Conservation (phyloP, 202 grass and related monocot genomes). For the Alloteropsis angusta region DNA sequence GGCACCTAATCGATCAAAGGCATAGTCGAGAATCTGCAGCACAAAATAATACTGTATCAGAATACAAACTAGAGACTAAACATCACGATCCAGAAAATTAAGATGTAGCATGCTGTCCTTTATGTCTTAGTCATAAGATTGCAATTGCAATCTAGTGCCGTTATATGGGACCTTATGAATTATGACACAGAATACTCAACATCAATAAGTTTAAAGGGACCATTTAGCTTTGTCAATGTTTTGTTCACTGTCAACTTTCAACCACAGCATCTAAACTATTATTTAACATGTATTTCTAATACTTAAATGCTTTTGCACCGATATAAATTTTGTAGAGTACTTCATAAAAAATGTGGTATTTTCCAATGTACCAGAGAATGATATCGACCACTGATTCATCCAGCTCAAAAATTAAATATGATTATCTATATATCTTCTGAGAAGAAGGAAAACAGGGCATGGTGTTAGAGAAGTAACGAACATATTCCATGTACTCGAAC, state of each 20-base stretch:
- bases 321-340: not conserved
- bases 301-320: not conserved
- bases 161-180: not conserved
- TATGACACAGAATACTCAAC: not conserved
- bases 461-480: slow-evolving; percentile 32
- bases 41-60: slow-evolving; percentile 24
- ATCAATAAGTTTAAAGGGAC: not conserved
- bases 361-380: not conserved
- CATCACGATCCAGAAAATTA: slow-evolving; percentile 13
- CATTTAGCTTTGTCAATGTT: not conserved
- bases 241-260: not conserved
- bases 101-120: not conserved
- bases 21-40: slow-evolving; percentile 83
- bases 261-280: not conserved
- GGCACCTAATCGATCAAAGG: slow-evolving; percentile 84
- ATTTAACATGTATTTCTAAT: not conserved
- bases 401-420: slow-evolving; percentile 15
- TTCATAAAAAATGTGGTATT: not conserved
- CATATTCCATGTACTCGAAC: slow-evolving; percentile 99
- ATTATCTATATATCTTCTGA: not conserved
- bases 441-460: not conserved
- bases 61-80: not conserved
- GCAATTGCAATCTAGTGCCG: not conserved
- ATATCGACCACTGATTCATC: not conserved
- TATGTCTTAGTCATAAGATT: not conserved